Conservation (phyloP, 169 alveolate genomes). For the Miamiensis avidus region DNA sequence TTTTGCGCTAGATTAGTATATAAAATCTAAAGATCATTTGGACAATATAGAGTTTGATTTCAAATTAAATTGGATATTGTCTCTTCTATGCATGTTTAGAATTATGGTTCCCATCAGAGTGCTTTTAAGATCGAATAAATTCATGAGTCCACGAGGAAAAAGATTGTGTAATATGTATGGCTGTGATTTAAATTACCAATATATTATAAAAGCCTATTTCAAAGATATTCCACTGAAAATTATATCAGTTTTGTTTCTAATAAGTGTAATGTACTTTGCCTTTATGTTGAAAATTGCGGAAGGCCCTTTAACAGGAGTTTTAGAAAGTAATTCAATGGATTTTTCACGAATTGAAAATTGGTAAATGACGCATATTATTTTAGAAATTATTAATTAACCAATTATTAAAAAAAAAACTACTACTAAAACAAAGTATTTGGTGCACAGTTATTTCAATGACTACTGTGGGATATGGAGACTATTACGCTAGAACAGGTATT, state of each 20-base stretch:
- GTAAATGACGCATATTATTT: too few species aligned
- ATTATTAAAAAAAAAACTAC: too few species aligned
- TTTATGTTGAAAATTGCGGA: neutral
- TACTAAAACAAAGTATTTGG: constrained; percentile 16
- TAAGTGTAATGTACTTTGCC: neutral
- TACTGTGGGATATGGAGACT: constrained; percentile 54
- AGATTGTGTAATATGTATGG: neutral
- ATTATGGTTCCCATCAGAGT: neutral
- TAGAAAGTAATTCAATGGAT: neutral
- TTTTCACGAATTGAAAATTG: neutral
- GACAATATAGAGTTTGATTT: neutral
- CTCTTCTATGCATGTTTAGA: neutral
- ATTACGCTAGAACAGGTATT: constrained; percentile 34
- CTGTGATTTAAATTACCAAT: neutral
- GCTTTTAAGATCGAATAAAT: neutral
- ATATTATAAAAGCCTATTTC: neutral
- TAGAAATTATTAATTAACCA: too few species aligned
- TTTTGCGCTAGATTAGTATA: neutral
- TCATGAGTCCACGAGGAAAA: neutral
- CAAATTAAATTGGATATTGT: neutral
- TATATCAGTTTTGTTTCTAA: neutral
- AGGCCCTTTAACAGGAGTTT: neutral
- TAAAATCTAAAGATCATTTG: neutral
- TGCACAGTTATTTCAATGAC: constrained; percentile 46
- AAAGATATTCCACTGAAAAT: neutral